A percentile compares a stretch with the other conserved stretches of the same genome.
Evolutionary conservation across 108 stramenopile species (phyloP).

Genomic region (Parmales sp.): DNA sequence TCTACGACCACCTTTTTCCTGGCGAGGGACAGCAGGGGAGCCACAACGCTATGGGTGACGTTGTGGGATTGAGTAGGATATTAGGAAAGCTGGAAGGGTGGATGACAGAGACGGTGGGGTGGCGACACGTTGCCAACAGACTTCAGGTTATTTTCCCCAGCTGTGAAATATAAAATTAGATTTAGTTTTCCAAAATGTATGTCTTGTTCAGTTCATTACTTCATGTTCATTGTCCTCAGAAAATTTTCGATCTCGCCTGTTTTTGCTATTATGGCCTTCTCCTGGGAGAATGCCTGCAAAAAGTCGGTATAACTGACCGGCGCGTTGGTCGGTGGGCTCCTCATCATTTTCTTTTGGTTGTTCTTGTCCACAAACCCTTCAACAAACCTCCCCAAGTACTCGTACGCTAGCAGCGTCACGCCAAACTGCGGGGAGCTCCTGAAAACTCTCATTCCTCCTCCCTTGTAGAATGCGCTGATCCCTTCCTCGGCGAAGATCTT

Average conservation of each 20-base stretch:
- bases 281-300: slow-evolving; percentile 21
- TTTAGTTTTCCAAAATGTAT: too few relatives aligned
- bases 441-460: slow-evolving; percentile 29
- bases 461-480: slow-evolving; percentile 41
- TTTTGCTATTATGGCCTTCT: too few relatives aligned
- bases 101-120: neutral
- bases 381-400: slow-evolving; percentile 22
- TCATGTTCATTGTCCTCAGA: too few relatives aligned
- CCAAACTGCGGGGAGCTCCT: slow-evolving; percentile 49
- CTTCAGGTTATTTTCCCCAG: too few relatives aligned
- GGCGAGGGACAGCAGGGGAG: neutral
- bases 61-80: neutral
- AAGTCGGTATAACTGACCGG: slow-evolving; percentile 22
- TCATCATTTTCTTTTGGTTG: neutral
- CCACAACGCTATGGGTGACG: slow-evolving; percentile 10
- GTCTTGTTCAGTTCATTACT: too few relatives aligned
- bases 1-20: neutral
- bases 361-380: too few relatives aligned
- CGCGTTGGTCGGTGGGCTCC: slow-evolving; percentile 30
- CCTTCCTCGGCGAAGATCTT: slow-evolving; percentile 38
- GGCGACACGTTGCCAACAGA: too few relatives aligned
- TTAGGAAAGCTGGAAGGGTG: neutral
- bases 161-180: too few relatives aligned
- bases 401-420: slow-evolving; percentile 43
- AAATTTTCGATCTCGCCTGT: too few relatives aligned